phyloP scores from a whole-genome alignment of 1,284 basidiomycete species.

The Cryptococcus maquisensis region DNA sequence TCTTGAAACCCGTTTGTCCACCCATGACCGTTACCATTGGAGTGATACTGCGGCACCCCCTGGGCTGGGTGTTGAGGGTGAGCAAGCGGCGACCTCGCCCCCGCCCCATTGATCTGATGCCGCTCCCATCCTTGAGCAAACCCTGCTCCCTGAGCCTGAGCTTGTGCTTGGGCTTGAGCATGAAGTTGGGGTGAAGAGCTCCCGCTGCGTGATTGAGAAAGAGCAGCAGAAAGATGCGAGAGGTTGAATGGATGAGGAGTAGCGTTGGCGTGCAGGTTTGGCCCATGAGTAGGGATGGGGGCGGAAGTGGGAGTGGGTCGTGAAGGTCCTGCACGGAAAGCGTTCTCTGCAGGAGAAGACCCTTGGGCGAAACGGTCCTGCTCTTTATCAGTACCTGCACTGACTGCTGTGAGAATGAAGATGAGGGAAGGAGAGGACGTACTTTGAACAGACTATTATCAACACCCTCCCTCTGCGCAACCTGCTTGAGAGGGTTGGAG shows the following conservation, averaged over 20 bases:
- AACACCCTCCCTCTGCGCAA: slow-evolving; percentile 85
- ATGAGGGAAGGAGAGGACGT: background rate
- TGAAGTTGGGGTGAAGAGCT: background rate
- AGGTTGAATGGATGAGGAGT: slow-evolving; percentile 45
- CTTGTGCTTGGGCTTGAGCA: background rate
- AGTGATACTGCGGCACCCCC: slow-evolving; percentile 3
- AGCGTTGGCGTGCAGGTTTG: slow-evolving; percentile 9
- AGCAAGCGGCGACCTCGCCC: slow-evolving; percentile 4
- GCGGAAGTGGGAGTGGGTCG: background rate
- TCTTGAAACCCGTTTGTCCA: slow-evolving; percentile 2
- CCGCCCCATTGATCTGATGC: background rate
- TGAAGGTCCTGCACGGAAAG: slow-evolving; percentile 12
- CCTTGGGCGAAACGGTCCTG: slow-evolving; percentile 1
- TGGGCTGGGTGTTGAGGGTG: no score
- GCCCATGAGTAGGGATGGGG: slow-evolving; percentile 1
- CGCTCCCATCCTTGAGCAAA: slow-evolving; percentile 16
- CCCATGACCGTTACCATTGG: slow-evolving; percentile 16
- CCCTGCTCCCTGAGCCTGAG: background rate
- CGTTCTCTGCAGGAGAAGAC: slow-evolving; percentile 9
- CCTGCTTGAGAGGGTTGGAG: slow-evolving; percentile 81
- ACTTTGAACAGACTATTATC: slow-evolving; percentile 67
- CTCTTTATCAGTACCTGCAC: background rate
- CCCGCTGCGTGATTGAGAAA: slow-evolving; percentile 13
- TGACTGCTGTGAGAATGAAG: background rate
- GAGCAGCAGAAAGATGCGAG: slow-evolving; percentile 39